Evolutionary conservation across 768 basidiomycete species (phyloP), one percentile per base, ranked within the genome.

Genomic region (Asterophora parasitica): DNA sequence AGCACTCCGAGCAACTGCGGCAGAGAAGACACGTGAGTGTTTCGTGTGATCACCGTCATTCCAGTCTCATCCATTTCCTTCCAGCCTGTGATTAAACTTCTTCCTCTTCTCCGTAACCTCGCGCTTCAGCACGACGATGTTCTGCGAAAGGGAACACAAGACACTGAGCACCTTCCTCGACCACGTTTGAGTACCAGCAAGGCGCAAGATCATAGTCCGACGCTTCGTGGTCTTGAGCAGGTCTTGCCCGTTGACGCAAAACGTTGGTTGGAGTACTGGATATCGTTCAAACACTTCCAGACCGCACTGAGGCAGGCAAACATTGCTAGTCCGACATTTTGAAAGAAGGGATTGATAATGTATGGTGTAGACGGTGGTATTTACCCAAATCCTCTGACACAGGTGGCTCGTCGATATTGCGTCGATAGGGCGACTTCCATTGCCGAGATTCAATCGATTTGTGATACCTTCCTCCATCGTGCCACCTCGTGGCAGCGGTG

Each of bases 221-320:
- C 44, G 6, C 28, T 46, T 10, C 15, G 27, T 20, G 30, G 37
- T 13, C 44, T 46, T 19, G 11, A 36, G 35, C 15, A 37, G 16
- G 4, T 46, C 16, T 34, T 9, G 13, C 34, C 34, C 7, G 19
- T 15, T 11, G 35, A 46, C 13, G 44, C 33, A 26, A 19, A 19
- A 20, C 32, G 31, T 15, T 46, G 44, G 44, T 33, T 46, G 8
- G 23, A 46, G n/a, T 36, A 46, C 35, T 46, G 44, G 19, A 28
- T 15, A 23, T 33, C n/a, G 32, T 9, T 4, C 2, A n/a, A 33
- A 3, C 3, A 4, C 32, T n/a, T 33, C n/a, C 32, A n/a, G 9
- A 23, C 23, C 23, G 23, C 23, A 23, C 3, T 6, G 6, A 3
- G 23, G 23, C 3, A 3, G 3, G 6, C 23, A 3, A 6, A 23